Evolutionary conservation across 768 basidiomycete species (phyloP).

Genomic region (Lyophyllum semitale): DNA sequence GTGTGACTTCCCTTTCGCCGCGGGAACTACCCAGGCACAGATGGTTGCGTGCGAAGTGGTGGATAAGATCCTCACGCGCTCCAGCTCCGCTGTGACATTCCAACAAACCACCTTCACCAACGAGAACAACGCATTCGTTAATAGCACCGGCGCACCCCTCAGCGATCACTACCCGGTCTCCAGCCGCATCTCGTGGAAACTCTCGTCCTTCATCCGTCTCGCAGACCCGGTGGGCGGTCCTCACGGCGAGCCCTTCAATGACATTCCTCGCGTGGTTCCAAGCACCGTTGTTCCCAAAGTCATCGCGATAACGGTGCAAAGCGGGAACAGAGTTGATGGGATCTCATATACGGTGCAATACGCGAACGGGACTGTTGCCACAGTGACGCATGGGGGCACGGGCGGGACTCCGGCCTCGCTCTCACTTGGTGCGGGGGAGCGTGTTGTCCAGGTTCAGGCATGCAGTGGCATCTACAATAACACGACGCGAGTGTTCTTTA

Average conservation of each 20-base stretch:
- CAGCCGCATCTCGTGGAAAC: conserved; percentile 29
- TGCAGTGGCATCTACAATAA: conserved; percentile 28
- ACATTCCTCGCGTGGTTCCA: conserved; percentile 23
- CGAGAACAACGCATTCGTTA: conserved; percentile 32
- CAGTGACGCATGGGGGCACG: conserved; percentile 32
- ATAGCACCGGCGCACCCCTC: conserved; percentile 28
- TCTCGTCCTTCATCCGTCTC: conserved; percentile 30
- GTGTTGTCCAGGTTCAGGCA: conserved; percentile 20
- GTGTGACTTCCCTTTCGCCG: conserved; percentile 32
- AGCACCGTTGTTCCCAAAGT: conserved; percentile 23
- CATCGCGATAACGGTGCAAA: conserved; percentile 31
- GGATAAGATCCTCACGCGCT: conserved; percentile 37
- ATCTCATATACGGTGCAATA: conserved; percentile 27
- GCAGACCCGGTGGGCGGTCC: conserved; percentile 35
- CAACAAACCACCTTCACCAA: conserved; percentile 28
- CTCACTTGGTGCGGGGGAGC: conserved; percentile 25
- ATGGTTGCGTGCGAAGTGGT: conserved; percentile 38
- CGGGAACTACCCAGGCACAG: conserved; percentile 26
- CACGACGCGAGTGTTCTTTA: conserved; percentile 33
- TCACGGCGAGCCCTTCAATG: conserved; percentile 32
- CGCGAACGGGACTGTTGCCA: conserved; percentile 15
- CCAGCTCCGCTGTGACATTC: conserved; percentile 23
- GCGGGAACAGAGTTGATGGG: conserved; percentile 32
- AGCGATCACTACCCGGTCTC: conserved; percentile 38
- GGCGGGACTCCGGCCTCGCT: conserved; percentile 32